Conservation (phyloP, 1,139 yeast species). For the Hemisphaericaspora lyxosophila region DNA sequence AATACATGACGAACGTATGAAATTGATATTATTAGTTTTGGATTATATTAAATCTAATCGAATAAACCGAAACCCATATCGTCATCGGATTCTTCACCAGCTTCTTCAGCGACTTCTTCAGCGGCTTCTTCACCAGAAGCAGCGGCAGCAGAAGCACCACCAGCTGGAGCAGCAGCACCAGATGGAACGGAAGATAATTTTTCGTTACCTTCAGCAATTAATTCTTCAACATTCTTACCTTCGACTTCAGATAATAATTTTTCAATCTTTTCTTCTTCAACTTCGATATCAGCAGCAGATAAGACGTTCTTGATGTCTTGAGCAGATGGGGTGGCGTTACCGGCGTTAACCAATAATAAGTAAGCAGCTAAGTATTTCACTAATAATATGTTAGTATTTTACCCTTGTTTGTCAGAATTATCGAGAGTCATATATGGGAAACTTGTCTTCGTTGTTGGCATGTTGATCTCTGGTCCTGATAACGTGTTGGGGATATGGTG, state of each 20-base stretch:
- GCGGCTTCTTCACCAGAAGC: slow-evolving; percentile 72
- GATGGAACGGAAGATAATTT: slow-evolving; percentile 97
- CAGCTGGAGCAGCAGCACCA: slow-evolving; percentile 91
- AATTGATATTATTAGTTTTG: background rate
- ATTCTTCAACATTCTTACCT: slow-evolving; percentile 90
- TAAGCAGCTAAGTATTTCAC: slow-evolving; percentile 72
- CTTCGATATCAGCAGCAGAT: slow-evolving; percentile 94
- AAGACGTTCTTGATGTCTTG: slow-evolving; percentile 86
- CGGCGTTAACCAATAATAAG: slow-evolving; percentile 67
- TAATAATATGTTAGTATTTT: slow-evolving; percentile 11
- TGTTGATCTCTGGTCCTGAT: too few relatives aligned
- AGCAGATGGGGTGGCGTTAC: slow-evolving; percentile 81
- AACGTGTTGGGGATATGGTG: too few relatives aligned
- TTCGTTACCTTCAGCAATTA: slow-evolving; percentile 93
- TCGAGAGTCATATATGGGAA: too few relatives aligned
- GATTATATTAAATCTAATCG: slow-evolving; percentile 34
- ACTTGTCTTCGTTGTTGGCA: too few relatives aligned
- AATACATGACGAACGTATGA: slow-evolving; percentile 5
- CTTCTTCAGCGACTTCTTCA: slow-evolving; percentile 62
- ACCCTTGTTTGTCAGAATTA: too few relatives aligned
- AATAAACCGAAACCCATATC: slow-evolving; percentile 57
- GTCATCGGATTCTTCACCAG: slow-evolving; percentile 56
- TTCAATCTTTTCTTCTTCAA: slow-evolving; percentile 84
- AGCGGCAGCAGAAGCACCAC: slow-evolving; percentile 66
- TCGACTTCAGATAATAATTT: slow-evolving; percentile 86